phyloP scores from a whole-genome alignment of 345 rosid species.

The Angophora floribunda region DNA sequence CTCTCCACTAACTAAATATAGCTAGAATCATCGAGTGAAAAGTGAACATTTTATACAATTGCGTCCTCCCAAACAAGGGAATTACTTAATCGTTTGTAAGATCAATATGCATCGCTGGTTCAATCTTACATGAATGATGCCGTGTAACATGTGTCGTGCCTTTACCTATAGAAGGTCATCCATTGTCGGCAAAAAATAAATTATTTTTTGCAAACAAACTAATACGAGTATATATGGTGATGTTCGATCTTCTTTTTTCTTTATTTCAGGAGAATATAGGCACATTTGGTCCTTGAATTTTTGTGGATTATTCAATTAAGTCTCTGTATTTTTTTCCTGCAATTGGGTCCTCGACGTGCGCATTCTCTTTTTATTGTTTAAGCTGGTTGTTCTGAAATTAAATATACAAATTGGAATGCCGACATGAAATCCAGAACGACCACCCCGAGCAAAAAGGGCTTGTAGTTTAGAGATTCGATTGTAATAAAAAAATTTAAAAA shows the following conservation, averaged over 20 bases:
- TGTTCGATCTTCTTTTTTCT: rapidly evolving
- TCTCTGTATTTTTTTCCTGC: not conserved
- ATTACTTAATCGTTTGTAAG: not conserved
- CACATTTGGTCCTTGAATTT: not conserved
- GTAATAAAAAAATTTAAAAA: not conserved
- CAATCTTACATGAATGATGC: not conserved
- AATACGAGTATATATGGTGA: not conserved
- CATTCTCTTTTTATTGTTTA: not conserved
- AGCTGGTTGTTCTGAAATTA: not conserved
- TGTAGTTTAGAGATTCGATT: not conserved
- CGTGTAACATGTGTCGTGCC: not conserved
- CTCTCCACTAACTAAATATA: not conserved
- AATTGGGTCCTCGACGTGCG: not conserved
- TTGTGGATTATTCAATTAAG: not conserved
- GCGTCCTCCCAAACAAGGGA: not conserved
- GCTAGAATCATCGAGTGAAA: not conserved
- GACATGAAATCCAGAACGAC: not conserved
- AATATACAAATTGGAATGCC: not conserved
- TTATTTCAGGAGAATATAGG: not conserved
- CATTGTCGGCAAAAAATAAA: not conserved
- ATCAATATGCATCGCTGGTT: not conserved
- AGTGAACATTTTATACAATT: not conserved
- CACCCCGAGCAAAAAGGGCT: not conserved
- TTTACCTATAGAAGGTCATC: not conserved
- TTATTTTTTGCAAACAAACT: not conserved